phyloP scores from a whole-genome alignment of 2,329 filamentous ascomycete species.

The Claviceps sp. region DNA sequence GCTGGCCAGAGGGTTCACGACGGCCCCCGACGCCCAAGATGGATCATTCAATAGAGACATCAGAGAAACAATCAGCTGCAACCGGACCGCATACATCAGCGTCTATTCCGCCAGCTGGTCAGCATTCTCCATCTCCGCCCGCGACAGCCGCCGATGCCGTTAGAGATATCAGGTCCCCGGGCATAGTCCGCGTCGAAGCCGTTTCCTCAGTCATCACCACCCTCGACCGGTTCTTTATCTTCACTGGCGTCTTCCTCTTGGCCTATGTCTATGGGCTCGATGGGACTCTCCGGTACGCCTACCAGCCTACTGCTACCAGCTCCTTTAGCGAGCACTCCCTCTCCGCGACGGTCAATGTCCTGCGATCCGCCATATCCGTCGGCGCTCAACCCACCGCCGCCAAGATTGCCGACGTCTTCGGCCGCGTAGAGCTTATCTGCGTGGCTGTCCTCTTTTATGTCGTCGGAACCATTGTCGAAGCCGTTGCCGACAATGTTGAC shows the following conservation, averaged over 20 bases:
- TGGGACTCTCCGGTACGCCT: conserved; percentile 39
- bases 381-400: conserved; percentile 47
- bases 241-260: conserved; percentile 47
- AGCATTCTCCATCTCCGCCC: not conserved
- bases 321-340: conserved; percentile 39
- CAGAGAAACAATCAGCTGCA: not conserved
- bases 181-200: conserved; percentile 47
- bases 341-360: conserved; percentile 42
- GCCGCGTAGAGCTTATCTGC: conserved; percentile 46
- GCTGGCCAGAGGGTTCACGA: not conserved
- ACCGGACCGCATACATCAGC: conserved; percentile 3
- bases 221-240: conserved; percentile 41
- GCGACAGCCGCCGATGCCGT: conserved; percentile 13
- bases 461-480: conserved; percentile 45
- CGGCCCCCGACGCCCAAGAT: not conserved
- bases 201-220: conserved; percentile 37
- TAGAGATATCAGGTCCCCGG: conserved; percentile 28
- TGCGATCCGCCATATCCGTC: conserved; percentile 45
- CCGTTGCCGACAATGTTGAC: conserved; percentile 33
- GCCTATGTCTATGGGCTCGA: conserved; percentile 52
- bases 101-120: not conserved
- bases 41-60: not conserved
- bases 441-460: conserved; percentile 37
- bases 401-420: conserved; percentile 52
- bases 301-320: conserved; percentile 41